A percentile compares a stretch with the other conserved stretches of the same genome.
Evolutionary conservation across 305 asterid genomes (phyloP).

Genomic region (Petunia hybrid): DNA sequence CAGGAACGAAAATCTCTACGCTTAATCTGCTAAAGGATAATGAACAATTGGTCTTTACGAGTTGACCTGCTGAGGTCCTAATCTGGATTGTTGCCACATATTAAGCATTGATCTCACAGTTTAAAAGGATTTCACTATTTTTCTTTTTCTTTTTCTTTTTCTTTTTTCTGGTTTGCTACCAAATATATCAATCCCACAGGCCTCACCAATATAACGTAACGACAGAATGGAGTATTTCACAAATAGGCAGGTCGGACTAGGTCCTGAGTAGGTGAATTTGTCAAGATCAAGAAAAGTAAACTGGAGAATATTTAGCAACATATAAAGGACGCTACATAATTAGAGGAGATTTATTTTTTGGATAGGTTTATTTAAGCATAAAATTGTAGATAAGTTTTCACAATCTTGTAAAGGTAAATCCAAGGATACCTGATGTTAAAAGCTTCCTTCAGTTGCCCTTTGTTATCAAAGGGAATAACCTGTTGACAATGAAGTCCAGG

Average conservation of each 20-base stretch:
- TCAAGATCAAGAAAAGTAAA: not conserved
- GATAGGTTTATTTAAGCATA: too few species aligned
- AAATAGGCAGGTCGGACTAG: not conserved
- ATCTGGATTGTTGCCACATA: not conserved
- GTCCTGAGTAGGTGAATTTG: not conserved
- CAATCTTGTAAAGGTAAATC: constrained; percentile 28
- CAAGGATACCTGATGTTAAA: constrained; percentile 65
- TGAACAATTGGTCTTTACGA: not conserved
- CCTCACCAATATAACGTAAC: not conserved
- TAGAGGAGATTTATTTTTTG: not conserved
- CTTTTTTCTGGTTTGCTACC: not conserved
- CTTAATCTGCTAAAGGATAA: constrained; percentile 10
- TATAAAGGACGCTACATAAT: not conserved
- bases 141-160: not conserved
- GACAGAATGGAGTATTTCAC: constrained; percentile 15
- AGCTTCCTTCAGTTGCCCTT: constrained; percentile 95
- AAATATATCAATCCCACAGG: not conserved
- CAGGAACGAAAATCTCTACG: not conserved
- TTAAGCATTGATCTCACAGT: constrained; percentile 7
- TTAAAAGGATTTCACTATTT: not conserved
- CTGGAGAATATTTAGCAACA: constrained; percentile 18
- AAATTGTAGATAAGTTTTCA: constrained; percentile 7
- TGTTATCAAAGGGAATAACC: constrained; percentile 96
- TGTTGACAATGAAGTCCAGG: constrained; percentile 37
- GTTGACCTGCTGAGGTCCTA: not conserved